Evolutionary conservation across 768 basidiomycete species (phyloP), one percentile per base, ranked within the genome.

Genomic region (Suillus subalutaceus): DNA sequence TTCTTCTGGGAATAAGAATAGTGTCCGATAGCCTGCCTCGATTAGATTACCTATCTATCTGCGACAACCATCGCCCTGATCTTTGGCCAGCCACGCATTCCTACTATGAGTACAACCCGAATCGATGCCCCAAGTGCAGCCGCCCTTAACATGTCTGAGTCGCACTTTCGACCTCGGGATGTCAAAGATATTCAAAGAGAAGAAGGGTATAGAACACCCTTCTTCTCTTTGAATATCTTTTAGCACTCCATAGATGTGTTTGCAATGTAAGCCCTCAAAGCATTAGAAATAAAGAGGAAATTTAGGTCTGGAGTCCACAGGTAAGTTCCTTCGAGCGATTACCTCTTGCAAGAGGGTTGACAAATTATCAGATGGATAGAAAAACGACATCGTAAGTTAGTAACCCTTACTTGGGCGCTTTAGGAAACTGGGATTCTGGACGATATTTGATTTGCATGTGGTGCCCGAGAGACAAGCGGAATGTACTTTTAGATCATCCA

Each of bases 261-360:
- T 38, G 35, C 37, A 26, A 26, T 26, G 26, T 26, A 37, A n/a
- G 20, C 12, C 55, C 55, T n/a, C 20, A 13, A 56, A 26, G 37
- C 20, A n/a, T n/a, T 3, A 10, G 20, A 56, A 56, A 56, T 56
- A 13, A 32, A 56, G 35, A n/a, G 35, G 35, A 56, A n/a, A 35
- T 56, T 56, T 35, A 37, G 35, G 37, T 56, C 20, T 37, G 55
- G 55, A 56, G 35, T 37, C 20, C 55, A 56, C 20, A 56, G 55
- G 55, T 35, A n/a, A 35, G 55, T 37, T n/a, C 20, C 55, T 56
- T n/a, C 5, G 35, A 37, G 35, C 20, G 20, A 35, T 35, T 3
- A 12, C 5, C 20, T n/a, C 55, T 35, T 37, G 20, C 55, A 20
- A 16, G 20, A 12, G 55, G 20, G 55, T 37, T 56, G 20, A 35